Conservation (phyloP, 768 basidiomycete species). For the Xerocomellus chrysenteron region DNA sequence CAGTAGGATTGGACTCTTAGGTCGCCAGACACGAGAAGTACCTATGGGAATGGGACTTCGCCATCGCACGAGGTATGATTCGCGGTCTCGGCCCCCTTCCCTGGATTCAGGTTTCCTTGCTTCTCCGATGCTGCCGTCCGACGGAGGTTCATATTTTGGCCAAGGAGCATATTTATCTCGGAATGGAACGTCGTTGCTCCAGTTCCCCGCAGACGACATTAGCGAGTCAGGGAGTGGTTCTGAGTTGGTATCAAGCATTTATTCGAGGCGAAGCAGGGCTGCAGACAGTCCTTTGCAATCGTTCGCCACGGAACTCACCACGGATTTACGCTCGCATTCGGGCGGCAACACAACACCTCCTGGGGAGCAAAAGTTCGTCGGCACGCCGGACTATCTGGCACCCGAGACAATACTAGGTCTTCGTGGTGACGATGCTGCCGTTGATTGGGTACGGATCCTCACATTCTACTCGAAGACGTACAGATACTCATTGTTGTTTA, state of each 20-base stretch:
- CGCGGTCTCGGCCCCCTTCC: slow-evolving; percentile 79
- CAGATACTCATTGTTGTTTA: slow-evolving; percentile 34
- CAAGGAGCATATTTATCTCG: slow-evolving; percentile 64
- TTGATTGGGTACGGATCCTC: slow-evolving; percentile 83
- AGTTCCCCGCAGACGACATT: slow-evolving; percentile 72
- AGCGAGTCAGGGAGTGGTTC: slow-evolving; percentile 85
- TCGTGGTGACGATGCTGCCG: slow-evolving; percentile 90
- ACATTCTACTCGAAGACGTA: slow-evolving; percentile 6
- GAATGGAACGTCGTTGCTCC: slow-evolving; percentile 63
- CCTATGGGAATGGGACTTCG: slow-evolving; percentile 44
- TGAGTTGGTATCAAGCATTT: slow-evolving; percentile 63
- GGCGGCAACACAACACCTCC: slow-evolving; percentile 67
- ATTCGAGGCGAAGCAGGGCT: slow-evolving; percentile 51
- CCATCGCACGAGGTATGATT: slow-evolving; percentile 56
- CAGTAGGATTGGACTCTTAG: slow-evolving; percentile 95
- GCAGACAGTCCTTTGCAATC: slow-evolving; percentile 81
- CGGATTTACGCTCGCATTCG: slow-evolving; percentile 73
- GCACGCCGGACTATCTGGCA: slow-evolving; percentile 96
- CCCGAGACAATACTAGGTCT: slow-evolving; percentile 95
- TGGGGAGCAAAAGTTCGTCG: slow-evolving; percentile 91
- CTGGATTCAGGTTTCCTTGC: slow-evolving; percentile 78
- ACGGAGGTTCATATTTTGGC: slow-evolving; percentile 80
- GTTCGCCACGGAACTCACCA: slow-evolving; percentile 83
- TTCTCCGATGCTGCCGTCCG: slow-evolving; percentile 67
- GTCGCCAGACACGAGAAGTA: slow-evolving; percentile 86